phyloP scores from a whole-genome alignment of 2,329 filamentous ascomycete species.

The Aspergillus eucalypticola region DNA sequence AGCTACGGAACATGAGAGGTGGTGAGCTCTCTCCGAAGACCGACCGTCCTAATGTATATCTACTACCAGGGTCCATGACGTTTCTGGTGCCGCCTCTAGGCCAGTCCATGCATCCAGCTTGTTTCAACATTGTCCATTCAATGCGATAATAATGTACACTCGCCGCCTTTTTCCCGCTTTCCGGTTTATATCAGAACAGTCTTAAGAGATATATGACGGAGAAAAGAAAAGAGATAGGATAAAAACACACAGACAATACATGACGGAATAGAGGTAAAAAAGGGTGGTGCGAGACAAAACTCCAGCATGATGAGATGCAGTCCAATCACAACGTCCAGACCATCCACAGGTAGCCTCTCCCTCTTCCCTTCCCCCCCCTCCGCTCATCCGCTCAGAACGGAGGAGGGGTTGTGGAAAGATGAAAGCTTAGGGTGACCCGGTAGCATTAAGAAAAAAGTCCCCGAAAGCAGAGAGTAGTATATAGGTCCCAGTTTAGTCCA shows the following conservation, averaged over 20 bases:
- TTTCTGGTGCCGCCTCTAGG: too few species aligned
- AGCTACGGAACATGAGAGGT: too few species aligned
- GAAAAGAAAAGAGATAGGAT: constrained; percentile 22
- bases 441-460: constrained; percentile 14
- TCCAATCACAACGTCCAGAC: constrained; percentile 23
- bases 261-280: constrained; percentile 16
- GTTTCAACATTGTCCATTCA: constrained; percentile 24
- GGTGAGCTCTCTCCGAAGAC: too few species aligned
- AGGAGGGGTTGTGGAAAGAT: background rate
- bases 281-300: constrained; percentile 24
- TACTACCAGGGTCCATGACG: too few species aligned
- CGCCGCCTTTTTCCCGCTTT: constrained; percentile 31
- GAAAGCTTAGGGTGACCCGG: constrained; percentile 9
- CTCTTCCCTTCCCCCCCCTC: background rate
- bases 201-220: constrained; percentile 24
- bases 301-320: constrained; percentile 26
- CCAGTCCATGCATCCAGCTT: too few species aligned
- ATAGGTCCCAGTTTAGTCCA: constrained; percentile 69
- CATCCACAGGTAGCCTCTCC: constrained; percentile 11
- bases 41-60: too few species aligned
- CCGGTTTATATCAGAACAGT: constrained; percentile 22
- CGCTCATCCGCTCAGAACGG: constrained; percentile 10
- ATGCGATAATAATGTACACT: constrained; percentile 42
- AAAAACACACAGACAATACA: constrained; percentile 20
- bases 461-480: constrained; percentile 10